A percentile compares a stretch with the other conserved stretches of the same genome.
These are phyloP conservation scores for Rubus idaeus DNA, from an alignment of 306 rosid genomes.

Conservation along the genomic window DNA sequence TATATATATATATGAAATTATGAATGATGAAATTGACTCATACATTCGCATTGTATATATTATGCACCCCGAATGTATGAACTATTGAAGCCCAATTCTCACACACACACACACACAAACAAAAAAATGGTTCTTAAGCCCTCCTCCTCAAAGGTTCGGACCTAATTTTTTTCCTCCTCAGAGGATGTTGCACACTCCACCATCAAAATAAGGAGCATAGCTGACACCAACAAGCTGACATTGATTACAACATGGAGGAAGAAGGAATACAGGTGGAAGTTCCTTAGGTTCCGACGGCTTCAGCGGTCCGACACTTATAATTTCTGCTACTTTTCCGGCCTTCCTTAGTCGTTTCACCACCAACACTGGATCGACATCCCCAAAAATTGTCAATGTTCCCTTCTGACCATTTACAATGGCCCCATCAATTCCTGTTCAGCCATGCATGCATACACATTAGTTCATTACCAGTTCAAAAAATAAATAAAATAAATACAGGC, in stretches of 20 bases:
- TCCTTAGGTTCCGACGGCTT: not conserved
- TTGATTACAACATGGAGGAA: slow-evolving; percentile 3
- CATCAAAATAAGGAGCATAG: not conserved
- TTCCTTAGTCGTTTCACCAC: slow-evolving; percentile 3
- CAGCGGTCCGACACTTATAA: not conserved
- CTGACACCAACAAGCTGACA: not conserved
- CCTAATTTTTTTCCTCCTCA: not conserved
- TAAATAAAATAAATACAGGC: not conserved
- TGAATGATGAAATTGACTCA: too few relatives aligned
- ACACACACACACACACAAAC: too few relatives aligned
- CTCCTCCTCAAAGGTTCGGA: not conserved
- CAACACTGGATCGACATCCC: slow-evolving; percentile 6
- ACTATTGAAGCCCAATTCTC: too few relatives aligned
- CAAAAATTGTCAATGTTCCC: not conserved
- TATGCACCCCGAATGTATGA: too few relatives aligned
- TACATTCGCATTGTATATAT: too few relatives aligned
- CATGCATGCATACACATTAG: not conserved
- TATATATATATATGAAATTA: too few relatives aligned
- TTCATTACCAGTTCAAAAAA: not conserved
- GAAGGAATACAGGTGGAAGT: not conserved
- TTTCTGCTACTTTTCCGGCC: not conserved
- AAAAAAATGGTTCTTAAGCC: too few relatives aligned
- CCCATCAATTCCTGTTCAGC: not conserved
- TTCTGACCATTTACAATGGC: not conserved
- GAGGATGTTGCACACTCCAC: not conserved